Base-by-base conservation (phyloP, 2,329 filamentous ascomycete genomes). In the Neocucurbitaria cava region DNA sequence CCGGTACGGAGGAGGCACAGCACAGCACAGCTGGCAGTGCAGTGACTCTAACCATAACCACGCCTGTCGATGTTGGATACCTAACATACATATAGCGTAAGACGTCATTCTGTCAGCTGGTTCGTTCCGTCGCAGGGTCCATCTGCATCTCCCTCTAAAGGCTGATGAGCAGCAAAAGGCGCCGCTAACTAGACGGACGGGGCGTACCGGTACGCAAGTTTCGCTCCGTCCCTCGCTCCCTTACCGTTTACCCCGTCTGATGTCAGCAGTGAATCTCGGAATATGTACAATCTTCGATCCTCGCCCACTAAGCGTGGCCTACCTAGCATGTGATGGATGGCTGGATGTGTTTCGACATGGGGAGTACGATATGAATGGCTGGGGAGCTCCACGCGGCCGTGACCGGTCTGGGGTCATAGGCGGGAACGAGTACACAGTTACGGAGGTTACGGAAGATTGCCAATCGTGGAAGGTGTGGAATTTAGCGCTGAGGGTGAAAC, bases 181-280 rank as follows among this genome's bases (percentile, higher is more conserved):
- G 31, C 28, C 36, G 49, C 43, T 26, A 52, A 26, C n/a, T n/a
- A n/a, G n/a, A n/a, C n/a, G n/a, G n/a, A 28, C 36, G 44, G 43
- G 42, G 39, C 49, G n/a, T n/a, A n/a, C n/a, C n/a, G 43, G 38
- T 42, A 42, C 43, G 43, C 36, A 46, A 15, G 10, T 21, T 42
- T 45, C 54, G 54, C 39, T 35, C 55, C 51, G 46, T 54, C 45
- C 54, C 46, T 52, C 49, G 49, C 54, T 56, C 49, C 54, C 54
- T 56, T 43, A 58, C 55, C 55, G 55, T 50, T 58, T 20, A 47
- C 55, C n/a, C n/a, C 46, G 51, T 50, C 55, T 58, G 51, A 58
- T 54, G 46, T 58, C 55, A 58, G 55, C 55, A 48, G 43, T 40
- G 35, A 45, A 54, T 58, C 42, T 44, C 39, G 21, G 18, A 13